Evolutionary conservation across 1,139 yeast genomes (phyloP).

Genomic region (Lodderomyces oxycetoniae): DNA sequence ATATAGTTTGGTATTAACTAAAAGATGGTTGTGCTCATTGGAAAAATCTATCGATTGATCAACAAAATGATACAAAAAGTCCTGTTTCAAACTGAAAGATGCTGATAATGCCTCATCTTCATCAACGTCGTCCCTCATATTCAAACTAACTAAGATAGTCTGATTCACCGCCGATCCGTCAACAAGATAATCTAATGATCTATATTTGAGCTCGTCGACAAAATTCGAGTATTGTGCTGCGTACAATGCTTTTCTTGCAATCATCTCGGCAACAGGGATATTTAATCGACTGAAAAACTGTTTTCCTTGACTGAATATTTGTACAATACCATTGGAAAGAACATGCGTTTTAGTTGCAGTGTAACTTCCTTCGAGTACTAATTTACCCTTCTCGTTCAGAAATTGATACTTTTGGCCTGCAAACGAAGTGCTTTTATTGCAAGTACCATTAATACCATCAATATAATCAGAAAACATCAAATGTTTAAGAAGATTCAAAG

Average conservation of each 20-base stretch:
- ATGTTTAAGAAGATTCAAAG: slow-evolving; percentile 22
- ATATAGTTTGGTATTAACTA: slow-evolving; percentile 30
- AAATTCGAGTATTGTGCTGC: slow-evolving; percentile 67
- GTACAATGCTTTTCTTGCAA: slow-evolving; percentile 67
- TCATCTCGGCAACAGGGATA: slow-evolving; percentile 38
- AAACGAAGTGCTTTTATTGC: slow-evolving; percentile 8
- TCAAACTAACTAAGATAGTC: slow-evolving; percentile 52
- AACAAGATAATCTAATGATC: slow-evolving; percentile 54
- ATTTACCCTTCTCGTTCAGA: not conserved
- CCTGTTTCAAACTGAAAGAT: slow-evolving; percentile 30
- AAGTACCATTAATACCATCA: slow-evolving; percentile 32
- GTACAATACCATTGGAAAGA: slow-evolving; percentile 58
- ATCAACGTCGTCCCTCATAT: slow-evolving; percentile 36
- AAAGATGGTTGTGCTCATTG: slow-evolving; percentile 13
- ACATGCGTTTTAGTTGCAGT: slow-evolving; percentile 36
- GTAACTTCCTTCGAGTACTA: slow-evolving; percentile 12
- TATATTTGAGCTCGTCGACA: slow-evolving; percentile 64
- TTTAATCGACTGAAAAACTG: slow-evolving; percentile 30
- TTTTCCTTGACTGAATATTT: slow-evolving; percentile 39
- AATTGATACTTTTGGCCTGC: slow-evolving; percentile 8
- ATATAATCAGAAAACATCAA: slow-evolving; percentile 27
- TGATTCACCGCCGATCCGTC: slow-evolving; percentile 49
- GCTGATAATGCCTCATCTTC: slow-evolving; percentile 18
- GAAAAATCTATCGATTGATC: slow-evolving; percentile 34
- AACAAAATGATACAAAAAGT: slow-evolving; percentile 63